Conservation (phyloP, 1,284 basidiomycete genomes). For the Apiotrichum siamense region DNA sequence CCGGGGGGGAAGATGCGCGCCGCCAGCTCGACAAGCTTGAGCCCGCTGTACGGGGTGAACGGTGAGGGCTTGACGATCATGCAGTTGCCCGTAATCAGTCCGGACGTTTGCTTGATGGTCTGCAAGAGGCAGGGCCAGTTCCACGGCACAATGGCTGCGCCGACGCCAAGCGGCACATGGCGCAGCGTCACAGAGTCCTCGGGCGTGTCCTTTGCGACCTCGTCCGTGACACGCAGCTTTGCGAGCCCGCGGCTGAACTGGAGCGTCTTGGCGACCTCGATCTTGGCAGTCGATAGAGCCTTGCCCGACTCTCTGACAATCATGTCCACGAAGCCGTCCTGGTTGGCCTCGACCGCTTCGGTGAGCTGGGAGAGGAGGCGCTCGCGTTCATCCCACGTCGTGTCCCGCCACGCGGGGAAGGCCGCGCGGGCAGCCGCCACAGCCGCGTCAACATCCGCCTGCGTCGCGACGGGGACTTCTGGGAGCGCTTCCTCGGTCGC, state of each 20-base stretch:
- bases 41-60: slow-evolving; percentile 88
- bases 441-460: slow-evolving; percentile 71
- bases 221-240: slow-evolving; percentile 69
- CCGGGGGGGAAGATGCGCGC: slow-evolving; percentile 74
- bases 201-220: slow-evolving; percentile 73
- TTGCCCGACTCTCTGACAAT: slow-evolving; percentile 74
- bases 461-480: slow-evolving; percentile 75
- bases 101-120: slow-evolving; percentile 53
- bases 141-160: slow-evolving; percentile 50
- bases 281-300: slow-evolving; percentile 69
- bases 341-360: slow-evolving; percentile 25
- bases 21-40: slow-evolving; percentile 77
- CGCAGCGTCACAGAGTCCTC: slow-evolving; percentile 67
- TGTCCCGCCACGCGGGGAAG: slow-evolving; percentile 73
- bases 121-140: slow-evolving; percentile 66
- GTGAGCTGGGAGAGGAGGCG: slow-evolving; percentile 28
- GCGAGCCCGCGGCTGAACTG: slow-evolving; percentile 80
- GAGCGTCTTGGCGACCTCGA: slow-evolving; percentile 69
- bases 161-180: slow-evolving; percentile 72
- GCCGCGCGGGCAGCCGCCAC: slow-evolving; percentile 71
- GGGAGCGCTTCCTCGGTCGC: slow-evolving; percentile 73
- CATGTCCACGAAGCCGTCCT: slow-evolving; percentile 36
- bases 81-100: slow-evolving; percentile 88
- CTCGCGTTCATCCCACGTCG: slow-evolving; percentile 51
- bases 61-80: slow-evolving; percentile 91